phyloP scores from a whole-genome alignment of 192 early-diverging fungal species.

The Podila horticola region DNA sequence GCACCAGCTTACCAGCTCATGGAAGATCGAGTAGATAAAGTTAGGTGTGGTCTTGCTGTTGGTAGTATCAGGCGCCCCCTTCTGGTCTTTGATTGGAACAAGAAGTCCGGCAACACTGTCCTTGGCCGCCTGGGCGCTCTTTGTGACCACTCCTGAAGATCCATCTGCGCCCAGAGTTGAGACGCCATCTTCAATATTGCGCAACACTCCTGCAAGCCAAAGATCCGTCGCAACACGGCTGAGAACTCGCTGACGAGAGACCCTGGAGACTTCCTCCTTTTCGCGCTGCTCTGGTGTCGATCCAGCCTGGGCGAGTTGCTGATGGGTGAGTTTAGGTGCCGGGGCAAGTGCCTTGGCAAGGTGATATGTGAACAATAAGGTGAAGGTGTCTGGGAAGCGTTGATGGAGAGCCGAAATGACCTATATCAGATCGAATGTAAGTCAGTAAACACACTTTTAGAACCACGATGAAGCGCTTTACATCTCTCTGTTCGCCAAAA shows the following conservation, averaged over 20 bases:
- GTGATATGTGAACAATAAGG: slow-evolving; percentile 68
- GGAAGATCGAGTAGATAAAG: slow-evolving; percentile 60
- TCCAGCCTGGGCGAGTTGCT: slow-evolving; percentile 61
- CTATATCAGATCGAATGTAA: slow-evolving; percentile 27
- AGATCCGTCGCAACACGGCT: slow-evolving; percentile 85
- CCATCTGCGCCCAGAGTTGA: slow-evolving; percentile 55
- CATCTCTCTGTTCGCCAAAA: neutral
- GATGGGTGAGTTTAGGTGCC: slow-evolving; percentile 55
- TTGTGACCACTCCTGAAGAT: slow-evolving; percentile 30
- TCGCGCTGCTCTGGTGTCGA: slow-evolving; percentile 84
- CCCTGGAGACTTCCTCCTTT: slow-evolving; percentile 81
- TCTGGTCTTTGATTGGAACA: slow-evolving; percentile 27
- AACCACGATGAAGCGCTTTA: no score
- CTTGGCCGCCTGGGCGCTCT: slow-evolving; percentile 54
- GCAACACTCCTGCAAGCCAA: slow-evolving; percentile 80
- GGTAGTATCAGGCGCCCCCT: slow-evolving; percentile 24
- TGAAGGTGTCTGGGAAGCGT: slow-evolving; percentile 88
- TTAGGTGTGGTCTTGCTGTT: slow-evolving; percentile 49
- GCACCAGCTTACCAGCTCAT: slow-evolving; percentile 58
- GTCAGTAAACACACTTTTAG: neutral
- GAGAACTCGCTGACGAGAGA: slow-evolving; percentile 70
- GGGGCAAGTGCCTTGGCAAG: slow-evolving; percentile 75
- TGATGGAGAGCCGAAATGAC: slow-evolving; percentile 86
- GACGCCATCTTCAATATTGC: slow-evolving; percentile 72
- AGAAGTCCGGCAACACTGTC: slow-evolving; percentile 61